Base-by-base conservation (phyloP, 2,329 filamentous ascomycete species). In the Talaromyces sp. region DNA sequence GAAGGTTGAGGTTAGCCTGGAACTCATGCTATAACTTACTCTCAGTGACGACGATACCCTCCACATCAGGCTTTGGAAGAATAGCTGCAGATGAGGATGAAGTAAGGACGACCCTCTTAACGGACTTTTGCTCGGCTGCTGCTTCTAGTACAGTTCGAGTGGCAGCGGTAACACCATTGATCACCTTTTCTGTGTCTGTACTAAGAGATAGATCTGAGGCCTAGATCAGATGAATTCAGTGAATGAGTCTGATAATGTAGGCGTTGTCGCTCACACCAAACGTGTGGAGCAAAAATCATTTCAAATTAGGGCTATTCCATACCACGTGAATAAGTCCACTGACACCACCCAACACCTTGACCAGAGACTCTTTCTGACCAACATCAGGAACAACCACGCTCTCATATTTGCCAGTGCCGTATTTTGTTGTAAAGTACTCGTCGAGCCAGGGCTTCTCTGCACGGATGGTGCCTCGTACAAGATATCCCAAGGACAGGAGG, bases 391-490 rank as follows among this genome's bases (percentile, higher is more conserved):
- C 74, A 16, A 72, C 66, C 16, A 76, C 70, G 16, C 78, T 68
- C 37, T 78, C 74, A 49, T 81, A 75, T 13, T 70, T 66, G 7
- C 72, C 73, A 1, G 22, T 62, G 2, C 70, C 70, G 7, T 70
- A 66, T 33, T 71, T 72, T 6, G 68, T 13, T 37, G 71, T 69
- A 64, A 77, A 75, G 16, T 68, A 54, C 5, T 73, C 24, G 3
- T 74, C 68, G 2, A 73, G 35, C 75, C 77, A 79, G 0, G 69
- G 64, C 2, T 71, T 69, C 52, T 76, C 73, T 43, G 8, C 19
- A 31, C 80, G 75, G n/a, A 77, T 75, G 7, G 80, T 81, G 27
- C 79, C 79, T n/a, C 80, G 76, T n/a, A 82, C 79, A n/a, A 70
- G 70, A 68, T 74, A 81, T 27, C 79, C 79, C 2, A 70, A 69